phyloP scores from a whole-genome alignment of 805 yeast genomes.

The Metschnikowia reukaufii region DNA sequence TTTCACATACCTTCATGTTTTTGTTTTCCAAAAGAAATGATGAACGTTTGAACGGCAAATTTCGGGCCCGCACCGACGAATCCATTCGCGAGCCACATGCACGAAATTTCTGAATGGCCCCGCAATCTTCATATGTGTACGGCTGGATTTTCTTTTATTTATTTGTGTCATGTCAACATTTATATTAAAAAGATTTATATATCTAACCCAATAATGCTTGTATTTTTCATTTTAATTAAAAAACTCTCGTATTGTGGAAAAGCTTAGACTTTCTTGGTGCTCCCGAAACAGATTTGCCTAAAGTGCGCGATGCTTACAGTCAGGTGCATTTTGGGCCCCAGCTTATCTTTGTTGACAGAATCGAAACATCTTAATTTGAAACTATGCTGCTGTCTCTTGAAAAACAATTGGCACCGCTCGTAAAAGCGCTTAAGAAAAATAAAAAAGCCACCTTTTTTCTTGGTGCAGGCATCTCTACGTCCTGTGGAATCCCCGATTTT shows the following conservation, averaged over 20 bases:
- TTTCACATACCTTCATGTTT: background rate
- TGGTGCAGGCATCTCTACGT: slow-evolving; percentile 94
- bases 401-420: slow-evolving; percentile 27
- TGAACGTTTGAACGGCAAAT: background rate
- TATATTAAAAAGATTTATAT: no score
- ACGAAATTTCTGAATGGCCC: no score
- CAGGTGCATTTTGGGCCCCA: background rate
- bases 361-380: background rate
- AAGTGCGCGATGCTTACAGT: background rate
- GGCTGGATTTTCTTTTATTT: no score
- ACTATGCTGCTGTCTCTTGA: slow-evolving; percentile 13
- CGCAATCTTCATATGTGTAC: no score
- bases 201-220: no score
- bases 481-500: slow-evolving; percentile 95
- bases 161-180: no score
- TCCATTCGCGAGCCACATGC: background rate
- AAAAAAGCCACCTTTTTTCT: slow-evolving; percentile 59
- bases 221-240: no score
- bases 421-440: slow-evolving; percentile 29
- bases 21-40: background rate
- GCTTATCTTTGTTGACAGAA: background rate
- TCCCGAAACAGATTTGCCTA: no score
- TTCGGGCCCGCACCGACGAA: background rate
- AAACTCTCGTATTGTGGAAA: no score
- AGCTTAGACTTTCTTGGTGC: no score